Evolutionary conservation across 2,329 filamentous ascomycete genomes (phyloP).

Genomic region (Zasmidium angulare): DNA sequence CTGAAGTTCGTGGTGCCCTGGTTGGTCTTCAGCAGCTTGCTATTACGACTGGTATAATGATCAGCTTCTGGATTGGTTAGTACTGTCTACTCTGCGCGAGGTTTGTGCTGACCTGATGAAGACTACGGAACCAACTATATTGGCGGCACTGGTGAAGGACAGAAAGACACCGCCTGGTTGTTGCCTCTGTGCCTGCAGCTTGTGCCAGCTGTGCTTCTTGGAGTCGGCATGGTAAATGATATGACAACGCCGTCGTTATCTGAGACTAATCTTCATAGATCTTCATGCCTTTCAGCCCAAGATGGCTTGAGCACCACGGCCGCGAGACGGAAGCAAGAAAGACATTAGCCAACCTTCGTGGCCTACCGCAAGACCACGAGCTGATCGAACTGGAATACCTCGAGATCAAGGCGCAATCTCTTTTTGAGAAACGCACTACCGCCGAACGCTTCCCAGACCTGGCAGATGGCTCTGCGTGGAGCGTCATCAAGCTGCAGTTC

Average conservation of each 20-base stretch:
- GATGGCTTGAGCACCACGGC: conserved; percentile 71
- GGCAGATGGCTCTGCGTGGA: conserved; percentile 59
- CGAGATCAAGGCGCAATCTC: conserved; percentile 77
- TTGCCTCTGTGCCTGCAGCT: conserved; percentile 72
- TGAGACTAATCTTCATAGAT: neutral
- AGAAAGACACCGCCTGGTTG: conserved; percentile 71
- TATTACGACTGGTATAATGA: conserved; percentile 57
- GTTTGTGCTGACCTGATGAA: neutral
- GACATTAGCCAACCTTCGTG: conserved; percentile 64
- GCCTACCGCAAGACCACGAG: conserved; percentile 61
- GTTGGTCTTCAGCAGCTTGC: conserved; percentile 66
- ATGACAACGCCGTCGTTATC: neutral
- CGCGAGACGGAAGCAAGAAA: conserved; percentile 67
- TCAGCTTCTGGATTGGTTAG: conserved; percentile 52
- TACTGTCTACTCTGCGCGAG: conserved; percentile 7
- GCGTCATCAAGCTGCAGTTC: conserved; percentile 65
- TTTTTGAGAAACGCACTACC: conserved; percentile 73
- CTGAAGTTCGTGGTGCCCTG: conserved; percentile 66
- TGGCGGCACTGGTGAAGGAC: conserved; percentile 55
- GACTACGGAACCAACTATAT: conserved; percentile 45
- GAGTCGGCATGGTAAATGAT: conserved; percentile 61
- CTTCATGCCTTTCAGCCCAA: conserved; percentile 74
- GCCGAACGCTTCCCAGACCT: conserved; percentile 68
- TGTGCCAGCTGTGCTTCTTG: conserved; percentile 64
- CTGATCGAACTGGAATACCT: conserved; percentile 73